Evolutionary conservation across 2,329 filamentous ascomycete genomes (phyloP), one percentile per base, ranked within the genome.

Genomic region (Fusarium cyanostomum): DNA sequence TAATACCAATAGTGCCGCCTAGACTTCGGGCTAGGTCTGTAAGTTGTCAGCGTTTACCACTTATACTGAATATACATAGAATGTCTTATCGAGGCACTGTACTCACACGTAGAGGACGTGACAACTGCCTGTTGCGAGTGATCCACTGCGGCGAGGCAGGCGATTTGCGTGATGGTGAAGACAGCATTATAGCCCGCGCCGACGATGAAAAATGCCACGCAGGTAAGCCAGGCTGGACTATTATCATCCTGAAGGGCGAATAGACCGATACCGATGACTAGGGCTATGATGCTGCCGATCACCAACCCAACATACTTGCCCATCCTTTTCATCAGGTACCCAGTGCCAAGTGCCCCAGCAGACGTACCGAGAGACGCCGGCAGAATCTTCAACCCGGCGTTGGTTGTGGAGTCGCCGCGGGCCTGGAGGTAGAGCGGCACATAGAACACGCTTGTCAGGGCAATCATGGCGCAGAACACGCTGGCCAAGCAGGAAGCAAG

Each of bases 351-450:
- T 12, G 88, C 91, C 15, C 87, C 87, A 38, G 91, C 58, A 4
- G 88, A 88, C 11, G 86, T 83, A 5, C 90, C 91, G 12, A 90
- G 72, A 1, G 90, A 86, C 38, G 89, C 83, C 1, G 90, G 89
- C 15, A 92, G 82, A 41, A 94, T 79, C 15, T 87, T 84, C 2
- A 87, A 77, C 1, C 90, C 91, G 0, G 91, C 85, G 15, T 84
- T 78, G 0, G 90, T 90, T 0, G 90, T 80, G 0, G 86, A 85
- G 51, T 87, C 78, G 6, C 89, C 89, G 21, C 85, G 84, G 3
- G 91, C 84, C 73, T 94, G 90, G 63, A 93, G 88, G 77, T 91
- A 94, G 8, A 95, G 80, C 0, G 92, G 91, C 0, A 89, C 80
- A 16, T 58, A 58, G 1, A 58, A 58, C 4, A 56, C 30, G 7